Conservation (phyloP, 768 basidiomycete species). For the Clathrus columnatus region DNA sequence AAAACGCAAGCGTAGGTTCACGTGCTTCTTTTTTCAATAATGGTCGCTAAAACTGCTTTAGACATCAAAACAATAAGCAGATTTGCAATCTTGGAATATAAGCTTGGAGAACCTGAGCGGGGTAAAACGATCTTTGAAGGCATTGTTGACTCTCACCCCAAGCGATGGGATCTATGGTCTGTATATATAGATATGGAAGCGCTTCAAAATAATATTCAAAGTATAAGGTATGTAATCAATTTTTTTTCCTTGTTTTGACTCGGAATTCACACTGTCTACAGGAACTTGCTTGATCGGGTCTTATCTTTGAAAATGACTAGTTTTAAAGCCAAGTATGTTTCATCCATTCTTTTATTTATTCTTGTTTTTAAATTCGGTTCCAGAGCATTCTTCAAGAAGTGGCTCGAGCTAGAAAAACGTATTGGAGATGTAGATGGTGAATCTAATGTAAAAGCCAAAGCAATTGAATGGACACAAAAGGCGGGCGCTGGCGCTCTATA, state of each 20-base stretch:
- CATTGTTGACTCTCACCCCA: constrained; percentile 90
- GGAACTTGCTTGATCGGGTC: constrained; percentile 82
- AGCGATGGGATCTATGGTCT: constrained; percentile 92
- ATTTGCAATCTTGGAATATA: constrained; percentile 94
- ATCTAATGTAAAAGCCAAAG: constrained; percentile 74
- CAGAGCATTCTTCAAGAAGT: constrained; percentile 96
- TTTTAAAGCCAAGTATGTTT: constrained; percentile 86
- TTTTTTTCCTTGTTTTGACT: not conserved
- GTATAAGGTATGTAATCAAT: constrained; percentile 62
- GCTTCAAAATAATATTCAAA: constrained; percentile 67
- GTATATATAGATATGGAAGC: constrained; percentile 97
- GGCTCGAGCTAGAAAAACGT: constrained; percentile 80
- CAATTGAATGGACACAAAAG: constrained; percentile 82
- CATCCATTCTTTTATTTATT: constrained; percentile 2
- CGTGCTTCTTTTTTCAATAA: not conserved
- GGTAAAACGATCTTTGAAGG: constrained; percentile 96
- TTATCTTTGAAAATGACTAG: constrained; percentile 82
- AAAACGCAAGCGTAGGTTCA: constrained; percentile 79
- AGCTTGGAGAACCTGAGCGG: constrained; percentile 85
- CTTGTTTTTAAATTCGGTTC: constrained; percentile 12
- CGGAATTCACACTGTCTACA: constrained; percentile 23
- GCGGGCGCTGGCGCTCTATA: constrained; percentile 24
- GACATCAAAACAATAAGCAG: constrained; percentile 93
- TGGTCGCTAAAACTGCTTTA: constrained; percentile 23
- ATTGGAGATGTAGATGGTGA: constrained; percentile 84